phyloP scores from a whole-genome alignment of 2,329 filamentous ascomycete genomes.

The Trichoderma harzianum region DNA sequence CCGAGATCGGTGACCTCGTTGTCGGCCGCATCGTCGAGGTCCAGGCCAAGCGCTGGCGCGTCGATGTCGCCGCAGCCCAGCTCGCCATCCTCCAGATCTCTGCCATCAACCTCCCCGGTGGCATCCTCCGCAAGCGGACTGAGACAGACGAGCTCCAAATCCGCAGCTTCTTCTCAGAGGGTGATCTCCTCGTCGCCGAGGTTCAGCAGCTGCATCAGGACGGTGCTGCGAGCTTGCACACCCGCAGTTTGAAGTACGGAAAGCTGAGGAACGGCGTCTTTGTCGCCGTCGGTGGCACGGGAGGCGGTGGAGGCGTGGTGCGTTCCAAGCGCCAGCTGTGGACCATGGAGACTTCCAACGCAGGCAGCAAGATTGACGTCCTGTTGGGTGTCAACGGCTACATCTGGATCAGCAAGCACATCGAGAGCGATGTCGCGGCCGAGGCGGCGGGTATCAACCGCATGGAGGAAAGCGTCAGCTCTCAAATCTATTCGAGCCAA shows the following conservation, averaged over 20 bases:
- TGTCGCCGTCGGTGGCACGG: slow-evolving; percentile 73
- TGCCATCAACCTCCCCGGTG: slow-evolving; percentile 91
- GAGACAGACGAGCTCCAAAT: slow-evolving; percentile 97
- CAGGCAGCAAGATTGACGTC: slow-evolving; percentile 71
- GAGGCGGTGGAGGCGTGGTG: slow-evolving; percentile 83
- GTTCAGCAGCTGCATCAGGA: slow-evolving; percentile 87
- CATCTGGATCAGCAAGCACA: slow-evolving; percentile 88
- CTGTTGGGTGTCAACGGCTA: slow-evolving; percentile 94
- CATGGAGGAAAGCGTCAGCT: slow-evolving; percentile 81
- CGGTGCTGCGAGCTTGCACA: slow-evolving; percentile 84
- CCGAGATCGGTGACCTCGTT: slow-evolving; percentile 93
- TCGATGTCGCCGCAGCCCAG: slow-evolving; percentile 85
- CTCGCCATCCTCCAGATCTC: slow-evolving; percentile 81
- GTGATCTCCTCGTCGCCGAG: slow-evolving; percentile 89
- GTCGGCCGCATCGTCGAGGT: slow-evolving; percentile 93
- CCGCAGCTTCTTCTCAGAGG: slow-evolving; percentile 93
- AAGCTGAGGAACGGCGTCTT: slow-evolving; percentile 95
- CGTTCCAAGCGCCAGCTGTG: slow-evolving; percentile 82
- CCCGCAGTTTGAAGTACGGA: slow-evolving; percentile 85
- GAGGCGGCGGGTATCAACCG: slow-evolving; percentile 67
- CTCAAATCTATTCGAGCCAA: slow-evolving; percentile 88
- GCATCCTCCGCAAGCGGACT: slow-evolving; percentile 84
- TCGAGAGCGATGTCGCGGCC: slow-evolving; percentile 54
- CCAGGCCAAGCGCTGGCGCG: slow-evolving; percentile 89
- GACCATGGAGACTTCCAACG: slow-evolving; percentile 61